Percentiles rank a stretch among this genome's conserved stretches.
phyloP scores from a whole-genome alignment of 2,329 filamentous ascomycete genomes.

The Aspergillus quadrilineatus region DNA sequence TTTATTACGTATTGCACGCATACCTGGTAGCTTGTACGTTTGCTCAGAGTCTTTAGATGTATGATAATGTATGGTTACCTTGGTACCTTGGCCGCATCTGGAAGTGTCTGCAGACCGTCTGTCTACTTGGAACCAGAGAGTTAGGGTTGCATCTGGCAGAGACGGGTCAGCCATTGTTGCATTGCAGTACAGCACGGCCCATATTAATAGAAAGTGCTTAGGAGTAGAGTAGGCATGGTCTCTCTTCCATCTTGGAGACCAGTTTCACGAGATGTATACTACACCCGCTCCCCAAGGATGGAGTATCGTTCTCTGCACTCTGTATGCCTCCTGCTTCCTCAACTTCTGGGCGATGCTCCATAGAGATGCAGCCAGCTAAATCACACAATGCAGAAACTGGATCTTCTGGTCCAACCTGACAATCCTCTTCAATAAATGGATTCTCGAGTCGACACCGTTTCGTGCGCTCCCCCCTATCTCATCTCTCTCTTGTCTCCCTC shows the following conservation, averaged over 20 bases:
- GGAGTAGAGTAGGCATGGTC: no score
- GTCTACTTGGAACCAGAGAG: no score
- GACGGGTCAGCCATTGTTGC: no score
- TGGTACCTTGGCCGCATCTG: no score
- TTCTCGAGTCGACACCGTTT: constrained; percentile 79
- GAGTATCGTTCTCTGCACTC: constrained; percentile 10
- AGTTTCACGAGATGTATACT: neutral
- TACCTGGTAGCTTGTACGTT: constrained; percentile 16
- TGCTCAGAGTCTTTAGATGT: no score
- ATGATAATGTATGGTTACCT: no score
- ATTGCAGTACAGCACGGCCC: neutral
- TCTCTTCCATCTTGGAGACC: no score
- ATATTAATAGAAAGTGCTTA: no score
- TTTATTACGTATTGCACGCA: constrained; percentile 27
- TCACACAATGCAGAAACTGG: constrained; percentile 15
- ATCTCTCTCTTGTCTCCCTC: neutral
- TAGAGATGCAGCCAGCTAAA: neutral
- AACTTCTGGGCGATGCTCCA: no score
- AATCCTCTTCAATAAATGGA: constrained; percentile 98
- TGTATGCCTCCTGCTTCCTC: neutral
- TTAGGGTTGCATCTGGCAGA: no score
- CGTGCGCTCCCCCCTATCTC: constrained; percentile 51
- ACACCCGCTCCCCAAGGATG: constrained; percentile 3
- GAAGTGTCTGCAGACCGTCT: no score
- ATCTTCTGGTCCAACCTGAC: constrained; percentile 23